Conservation (phyloP, 2,329 filamentous ascomycete genomes). For the Scedosporium boydii region DNA sequence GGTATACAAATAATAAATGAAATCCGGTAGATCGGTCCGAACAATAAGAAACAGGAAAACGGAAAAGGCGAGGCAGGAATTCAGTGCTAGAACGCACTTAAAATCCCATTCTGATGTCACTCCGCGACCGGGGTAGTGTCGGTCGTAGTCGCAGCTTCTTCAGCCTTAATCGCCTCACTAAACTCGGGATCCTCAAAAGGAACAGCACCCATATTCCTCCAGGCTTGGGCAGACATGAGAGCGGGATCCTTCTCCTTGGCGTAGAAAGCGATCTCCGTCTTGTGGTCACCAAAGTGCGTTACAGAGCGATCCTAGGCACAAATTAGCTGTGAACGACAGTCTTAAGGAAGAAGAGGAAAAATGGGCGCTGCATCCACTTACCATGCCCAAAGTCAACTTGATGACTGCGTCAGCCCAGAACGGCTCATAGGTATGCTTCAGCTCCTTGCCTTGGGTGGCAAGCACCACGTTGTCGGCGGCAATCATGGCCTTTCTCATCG, state of each 20-base stretch:
- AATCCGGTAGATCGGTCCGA: too few relatives aligned
- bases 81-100: not conserved
- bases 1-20: too few relatives aligned
- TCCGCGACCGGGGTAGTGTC: not conserved
- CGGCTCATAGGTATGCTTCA: constrained; percentile 28
- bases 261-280: constrained; percentile 30
- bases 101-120: not conserved
- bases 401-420: constrained; percentile 39
- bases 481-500: constrained; percentile 40
- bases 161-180: not conserved
- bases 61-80: not conserved
- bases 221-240: constrained; percentile 31
- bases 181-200: constrained; percentile 29
- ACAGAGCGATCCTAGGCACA: constrained; percentile 32
- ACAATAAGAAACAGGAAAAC: not conserved
- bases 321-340: not conserved
- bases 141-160: not conserved
- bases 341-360: too few relatives aligned
- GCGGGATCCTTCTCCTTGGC: constrained; percentile 31
- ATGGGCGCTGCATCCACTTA: constrained; percentile 18
- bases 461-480: constrained; percentile 46
- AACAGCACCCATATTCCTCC: constrained; percentile 32
- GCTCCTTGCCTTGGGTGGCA: constrained; percentile 29
- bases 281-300: constrained; percentile 30
- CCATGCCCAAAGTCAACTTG: constrained; percentile 44